Evolutionary conservation across 371 early-diverging fungal species (phyloP).

Genomic region (Lichtheimia ramosa): DNA sequence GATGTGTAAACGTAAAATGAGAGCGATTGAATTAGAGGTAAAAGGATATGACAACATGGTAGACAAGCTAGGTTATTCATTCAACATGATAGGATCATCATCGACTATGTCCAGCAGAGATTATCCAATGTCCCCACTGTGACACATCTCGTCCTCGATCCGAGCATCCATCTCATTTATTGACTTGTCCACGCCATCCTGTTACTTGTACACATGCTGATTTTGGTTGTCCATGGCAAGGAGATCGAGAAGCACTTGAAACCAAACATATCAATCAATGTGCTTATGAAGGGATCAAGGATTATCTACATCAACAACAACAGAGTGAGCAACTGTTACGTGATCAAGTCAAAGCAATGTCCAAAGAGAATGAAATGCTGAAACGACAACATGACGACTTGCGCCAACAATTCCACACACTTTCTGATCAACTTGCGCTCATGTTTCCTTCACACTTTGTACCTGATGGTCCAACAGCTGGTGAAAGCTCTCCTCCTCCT

Average conservation of each 20-base stretch:
- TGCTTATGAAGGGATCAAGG: constrained; percentile 63
- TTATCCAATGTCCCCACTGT: constrained; percentile 62
- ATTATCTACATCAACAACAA: constrained; percentile 51
- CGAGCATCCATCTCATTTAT: constrained; percentile 52
- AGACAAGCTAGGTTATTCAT: no score
- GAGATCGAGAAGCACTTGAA: constrained; percentile 39
- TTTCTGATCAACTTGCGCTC: constrained; percentile 40
- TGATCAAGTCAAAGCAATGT: constrained; percentile 45
- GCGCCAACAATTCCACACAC: constrained; percentile 36
- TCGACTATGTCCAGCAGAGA: constrained; percentile 58
- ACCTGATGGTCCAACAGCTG: constrained; percentile 8
- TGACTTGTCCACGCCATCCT: constrained; percentile 51
- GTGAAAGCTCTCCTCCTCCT: constrained; percentile 12
- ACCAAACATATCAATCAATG: constrained; percentile 49
- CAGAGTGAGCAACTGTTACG: constrained; percentile 40
- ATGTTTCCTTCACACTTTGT: constrained; percentile 44
- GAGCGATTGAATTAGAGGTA: constrained; percentile 49
- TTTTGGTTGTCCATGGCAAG: constrained; percentile 69
- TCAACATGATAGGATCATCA: constrained; percentile 45
- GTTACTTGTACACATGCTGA: constrained; percentile 49
- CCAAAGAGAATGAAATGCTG: constrained; percentile 46
- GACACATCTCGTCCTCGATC: constrained; percentile 47
- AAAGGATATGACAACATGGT: background rate
- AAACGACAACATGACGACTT: constrained; percentile 42
- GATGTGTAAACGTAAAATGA: constrained; percentile 60